These are phyloP conservation scores for Alternaria burnsii DNA, from an alignment of 2,329 filamentous ascomycete species.

Conservation along the genomic window DNA sequence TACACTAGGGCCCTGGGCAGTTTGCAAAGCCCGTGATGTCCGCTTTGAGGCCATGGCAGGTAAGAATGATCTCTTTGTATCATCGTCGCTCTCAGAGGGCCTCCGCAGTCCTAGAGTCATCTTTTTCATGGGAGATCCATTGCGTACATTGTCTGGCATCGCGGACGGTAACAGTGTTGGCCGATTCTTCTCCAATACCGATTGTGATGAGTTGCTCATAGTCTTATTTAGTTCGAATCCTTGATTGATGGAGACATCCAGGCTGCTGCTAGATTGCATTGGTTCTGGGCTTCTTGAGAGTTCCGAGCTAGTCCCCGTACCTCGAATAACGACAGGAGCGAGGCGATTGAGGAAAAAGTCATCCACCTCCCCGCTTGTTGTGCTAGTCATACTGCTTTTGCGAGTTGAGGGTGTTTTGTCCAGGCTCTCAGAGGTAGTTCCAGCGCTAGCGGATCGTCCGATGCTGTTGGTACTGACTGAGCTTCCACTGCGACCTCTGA, in stretches of 20 bases:
- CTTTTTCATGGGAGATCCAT: conserved; percentile 44
- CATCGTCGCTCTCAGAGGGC: conserved; percentile 50
- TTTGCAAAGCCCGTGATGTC: conserved; percentile 38
- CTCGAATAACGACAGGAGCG: conserved; percentile 55
- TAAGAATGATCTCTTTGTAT: conserved; percentile 45
- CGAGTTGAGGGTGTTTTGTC: conserved; percentile 49
- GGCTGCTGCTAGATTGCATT: conserved; percentile 47
- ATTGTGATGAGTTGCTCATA: conserved; percentile 27
- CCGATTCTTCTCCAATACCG: conserved; percentile 26
- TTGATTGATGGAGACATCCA: conserved; percentile 35
- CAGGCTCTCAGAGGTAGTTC: conserved; percentile 48
- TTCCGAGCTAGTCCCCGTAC: conserved; percentile 52
- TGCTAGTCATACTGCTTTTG: conserved; percentile 55
- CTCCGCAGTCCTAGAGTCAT: conserved; percentile 34
- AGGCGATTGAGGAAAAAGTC: conserved; percentile 57
- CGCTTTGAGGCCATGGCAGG: conserved; percentile 41
- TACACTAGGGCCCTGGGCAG: conserved; percentile 29
- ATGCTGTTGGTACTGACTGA: conserved; percentile 60
- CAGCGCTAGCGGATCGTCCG: conserved; percentile 57
- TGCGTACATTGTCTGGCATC: conserved; percentile 47
- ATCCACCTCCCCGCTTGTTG: conserved; percentile 54
- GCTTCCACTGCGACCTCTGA: conserved; percentile 71
- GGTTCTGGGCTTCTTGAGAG: conserved; percentile 48
- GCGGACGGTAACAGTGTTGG: conserved; percentile 49
- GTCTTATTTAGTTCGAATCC: conserved; percentile 30